phyloP scores from a whole-genome alignment of 345 rosid genomes.

The Brassica cretica region DNA sequence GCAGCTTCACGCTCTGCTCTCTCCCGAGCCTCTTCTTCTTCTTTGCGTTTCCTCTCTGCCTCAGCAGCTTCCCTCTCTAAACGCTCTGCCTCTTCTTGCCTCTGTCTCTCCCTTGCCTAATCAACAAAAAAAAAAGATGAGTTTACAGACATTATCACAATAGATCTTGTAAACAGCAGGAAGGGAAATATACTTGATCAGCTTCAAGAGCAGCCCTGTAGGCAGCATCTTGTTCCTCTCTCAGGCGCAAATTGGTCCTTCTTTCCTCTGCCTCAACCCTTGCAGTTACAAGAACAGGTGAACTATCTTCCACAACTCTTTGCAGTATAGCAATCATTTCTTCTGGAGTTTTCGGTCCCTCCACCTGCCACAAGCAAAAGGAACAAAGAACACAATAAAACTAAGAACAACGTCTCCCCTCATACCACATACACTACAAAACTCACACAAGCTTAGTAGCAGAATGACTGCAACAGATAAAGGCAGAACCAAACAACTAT shows the following conservation, averaged over 20 bases:
- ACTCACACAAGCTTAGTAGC: background rate
- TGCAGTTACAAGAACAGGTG: slow-evolving; percentile 77
- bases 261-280: slow-evolving; percentile 96
- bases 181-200: slow-evolving; percentile 65
- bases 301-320: slow-evolving; percentile 95
- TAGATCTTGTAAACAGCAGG: background rate
- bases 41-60: slow-evolving; percentile 80
- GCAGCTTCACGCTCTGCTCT: slow-evolving; percentile 86
- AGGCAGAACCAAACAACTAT: slow-evolving; percentile 1
- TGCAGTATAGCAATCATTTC: slow-evolving; percentile 73
- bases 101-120: slow-evolving; percentile 88
- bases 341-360: slow-evolving; percentile 89
- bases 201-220: slow-evolving; percentile 98
- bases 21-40: slow-evolving; percentile 87
- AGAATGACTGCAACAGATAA: background rate
- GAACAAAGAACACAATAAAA: background rate
- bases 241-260: slow-evolving; percentile 66
- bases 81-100: slow-evolving; percentile 83
- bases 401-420: background rate
- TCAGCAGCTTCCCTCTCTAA: slow-evolving; percentile 89
- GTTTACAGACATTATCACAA: background rate
- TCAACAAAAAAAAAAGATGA: background rate
- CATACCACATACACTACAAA: background rate
- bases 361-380: slow-evolving; percentile 53
- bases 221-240: slow-evolving; percentile 99